Evolutionary conservation across 306 rosid genomes (phyloP).

Genomic region (Acacia acuminata): DNA sequence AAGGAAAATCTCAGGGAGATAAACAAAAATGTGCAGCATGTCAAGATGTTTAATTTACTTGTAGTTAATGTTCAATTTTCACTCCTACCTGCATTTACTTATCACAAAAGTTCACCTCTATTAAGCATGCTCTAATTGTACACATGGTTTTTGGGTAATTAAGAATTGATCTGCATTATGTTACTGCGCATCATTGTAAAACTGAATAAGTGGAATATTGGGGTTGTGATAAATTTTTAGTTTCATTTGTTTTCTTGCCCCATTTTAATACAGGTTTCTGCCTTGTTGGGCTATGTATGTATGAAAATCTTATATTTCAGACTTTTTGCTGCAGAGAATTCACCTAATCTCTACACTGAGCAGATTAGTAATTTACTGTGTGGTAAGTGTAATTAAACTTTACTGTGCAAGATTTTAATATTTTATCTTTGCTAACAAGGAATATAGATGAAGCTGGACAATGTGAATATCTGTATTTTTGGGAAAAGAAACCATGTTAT

Average conservation of each 20-base stretch:
- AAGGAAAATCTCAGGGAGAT: neutral
- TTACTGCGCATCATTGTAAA: constrained; percentile 24
- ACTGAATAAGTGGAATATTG: neutral
- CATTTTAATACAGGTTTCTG: neutral
- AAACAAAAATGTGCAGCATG: neutral
- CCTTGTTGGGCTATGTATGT: constrained; percentile 5
- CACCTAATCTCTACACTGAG: neutral
- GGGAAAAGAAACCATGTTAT: neutral
- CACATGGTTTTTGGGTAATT: constrained; percentile 1
- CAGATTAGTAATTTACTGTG: constrained; percentile 43
- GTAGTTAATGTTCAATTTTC: constrained; percentile 27
- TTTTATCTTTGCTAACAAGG: constrained; percentile 9
- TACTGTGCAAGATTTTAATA: constrained; percentile 27
- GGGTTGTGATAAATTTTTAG: constrained; percentile 2
- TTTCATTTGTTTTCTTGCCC: constrained; percentile 21
- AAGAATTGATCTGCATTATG: neutral
- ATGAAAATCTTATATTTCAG: neutral
- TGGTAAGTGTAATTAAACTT: constrained; percentile 53
- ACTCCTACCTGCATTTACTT: neutral
- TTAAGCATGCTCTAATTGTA: neutral
- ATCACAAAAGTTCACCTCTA: neutral
- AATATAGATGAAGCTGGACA: neutral
- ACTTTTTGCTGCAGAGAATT: constrained; percentile 55
- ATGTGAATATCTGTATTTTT: neutral
- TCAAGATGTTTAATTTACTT: neutral